These are phyloP conservation scores for Plasmopara halstedii DNA, from an alignment of 352 stramenopile genomes.

Conservation along the genomic window DNA sequence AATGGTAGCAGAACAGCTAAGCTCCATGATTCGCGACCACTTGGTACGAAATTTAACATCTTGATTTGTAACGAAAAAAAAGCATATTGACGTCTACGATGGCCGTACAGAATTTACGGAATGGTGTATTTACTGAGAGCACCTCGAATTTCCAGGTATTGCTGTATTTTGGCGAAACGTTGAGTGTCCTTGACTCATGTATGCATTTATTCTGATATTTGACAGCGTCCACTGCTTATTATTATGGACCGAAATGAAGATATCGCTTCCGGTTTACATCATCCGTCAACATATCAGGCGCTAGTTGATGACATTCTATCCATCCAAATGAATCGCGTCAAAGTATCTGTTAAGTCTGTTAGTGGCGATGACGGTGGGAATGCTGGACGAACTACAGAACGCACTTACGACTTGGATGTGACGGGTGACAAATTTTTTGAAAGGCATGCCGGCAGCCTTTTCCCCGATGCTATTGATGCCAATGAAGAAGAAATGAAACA, in stretches of 20 bases:
- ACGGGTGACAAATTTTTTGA: constrained; percentile 81
- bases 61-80: too few species aligned
- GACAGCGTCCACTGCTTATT: constrained; percentile 90
- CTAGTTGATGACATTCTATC: constrained; percentile 95
- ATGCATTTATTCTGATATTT: neutral
- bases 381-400: constrained; percentile 37
- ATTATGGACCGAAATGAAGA: constrained; percentile 97
- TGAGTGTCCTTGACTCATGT: neutral
- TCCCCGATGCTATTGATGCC: constrained; percentile 76
- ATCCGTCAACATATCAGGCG: constrained; percentile 91
- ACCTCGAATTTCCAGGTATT: constrained; percentile 58
- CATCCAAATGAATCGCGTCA: constrained; percentile 94
- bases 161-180: too few species aligned
- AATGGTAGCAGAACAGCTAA: constrained; percentile 95
- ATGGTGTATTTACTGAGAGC: constrained; percentile 58
- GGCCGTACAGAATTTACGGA: constrained; percentile 45
- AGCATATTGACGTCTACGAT: too few species aligned
- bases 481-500: constrained; percentile 87
- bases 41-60: constrained; percentile 23
- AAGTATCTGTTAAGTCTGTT: constrained; percentile 75
- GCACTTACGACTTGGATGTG: constrained; percentile 76
- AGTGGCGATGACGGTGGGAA: constrained; percentile 25
- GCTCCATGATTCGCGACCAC: constrained; percentile 67
- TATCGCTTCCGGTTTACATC: constrained; percentile 91
- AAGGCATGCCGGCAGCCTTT: constrained; percentile 61